phyloP scores from a whole-genome alignment of 2,329 filamentous ascomycete species.

The Elsinoe necatrix region DNA sequence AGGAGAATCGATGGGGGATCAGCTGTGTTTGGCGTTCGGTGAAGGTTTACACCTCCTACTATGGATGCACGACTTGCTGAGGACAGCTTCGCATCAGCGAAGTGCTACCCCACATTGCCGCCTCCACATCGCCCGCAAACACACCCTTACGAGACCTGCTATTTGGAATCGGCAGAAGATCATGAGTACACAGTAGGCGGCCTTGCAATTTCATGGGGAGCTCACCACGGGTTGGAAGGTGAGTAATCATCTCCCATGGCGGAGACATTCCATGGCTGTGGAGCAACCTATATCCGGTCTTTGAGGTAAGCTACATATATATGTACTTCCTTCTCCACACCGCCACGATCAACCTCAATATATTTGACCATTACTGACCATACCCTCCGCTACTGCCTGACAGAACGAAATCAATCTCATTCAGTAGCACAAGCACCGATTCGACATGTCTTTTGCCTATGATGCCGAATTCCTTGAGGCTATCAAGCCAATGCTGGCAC shows the following conservation, averaged over 20 bases:
- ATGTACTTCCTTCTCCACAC: background rate
- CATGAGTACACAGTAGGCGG: background rate
- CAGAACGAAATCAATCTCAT: background rate
- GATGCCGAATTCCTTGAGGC: conserved; percentile 18
- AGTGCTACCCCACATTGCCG: background rate
- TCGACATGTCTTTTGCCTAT: conserved; percentile 19
- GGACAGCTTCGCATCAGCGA: background rate
- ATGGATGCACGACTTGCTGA: background rate
- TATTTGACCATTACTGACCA: background rate
- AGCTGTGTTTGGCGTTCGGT: too few relatives aligned
- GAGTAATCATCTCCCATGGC: too few relatives aligned
- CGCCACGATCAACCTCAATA: too few relatives aligned
- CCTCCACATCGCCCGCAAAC: too few relatives aligned
- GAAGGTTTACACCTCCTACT: too few relatives aligned
- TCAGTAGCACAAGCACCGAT: background rate
- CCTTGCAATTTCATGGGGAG: background rate
- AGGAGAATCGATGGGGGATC: too few relatives aligned
- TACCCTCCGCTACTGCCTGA: too few relatives aligned
- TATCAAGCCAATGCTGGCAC: conserved; percentile 15
- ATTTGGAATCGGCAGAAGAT: too few relatives aligned
- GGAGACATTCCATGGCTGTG: background rate
- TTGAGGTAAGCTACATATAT: background rate
- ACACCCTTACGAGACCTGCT: too few relatives aligned
- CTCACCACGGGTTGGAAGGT: background rate
- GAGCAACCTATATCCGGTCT: background rate